Conservation (phyloP, 1,284 basidiomycete genomes). For the Paramarasmius palmivorus region DNA sequence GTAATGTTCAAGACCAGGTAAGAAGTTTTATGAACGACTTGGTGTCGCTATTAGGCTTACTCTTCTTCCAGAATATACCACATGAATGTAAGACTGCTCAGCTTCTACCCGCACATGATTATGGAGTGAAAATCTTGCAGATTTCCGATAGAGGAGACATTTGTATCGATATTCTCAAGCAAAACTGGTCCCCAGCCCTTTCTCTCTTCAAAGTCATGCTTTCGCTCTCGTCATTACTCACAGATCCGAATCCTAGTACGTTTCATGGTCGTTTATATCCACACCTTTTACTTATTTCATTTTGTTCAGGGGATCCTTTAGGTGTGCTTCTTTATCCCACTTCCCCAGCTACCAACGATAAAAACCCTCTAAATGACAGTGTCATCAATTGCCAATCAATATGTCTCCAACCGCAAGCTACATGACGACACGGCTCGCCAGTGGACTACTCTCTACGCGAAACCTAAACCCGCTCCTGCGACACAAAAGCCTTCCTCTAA, state of each 20-base stretch:
- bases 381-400: slow-evolving; percentile 73
- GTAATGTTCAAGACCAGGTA: slow-evolving; percentile 77
- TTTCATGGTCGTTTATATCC: slow-evolving; percentile 20
- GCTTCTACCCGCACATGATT: neutral
- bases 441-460: slow-evolving; percentile 65
- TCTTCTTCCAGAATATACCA: slow-evolving; percentile 75
- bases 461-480: slow-evolving; percentile 39
- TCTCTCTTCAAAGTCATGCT: slow-evolving; percentile 91
- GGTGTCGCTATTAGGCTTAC: too few relatives aligned
- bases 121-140: slow-evolving; percentile 23
- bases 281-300: slow-evolving; percentile 1
- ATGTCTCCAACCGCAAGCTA: slow-evolving; percentile 56
- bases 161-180: slow-evolving; percentile 84
- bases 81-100: slow-evolving; percentile 62
- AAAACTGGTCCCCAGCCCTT: slow-evolving; percentile 88
- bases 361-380: slow-evolving; percentile 39
- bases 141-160: slow-evolving; percentile 76
- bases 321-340: slow-evolving; percentile 36
- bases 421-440: slow-evolving; percentile 67
- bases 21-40: slow-evolving; percentile 19
- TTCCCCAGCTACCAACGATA: neutral
- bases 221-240: slow-evolving; percentile 83
- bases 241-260: slow-evolving; percentile 88
- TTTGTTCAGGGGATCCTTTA: slow-evolving; percentile 62
- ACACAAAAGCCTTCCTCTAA: slow-evolving; percentile 17